phyloP scores from a whole-genome alignment of 83 land plant species.

The Thuja plicata region DNA sequence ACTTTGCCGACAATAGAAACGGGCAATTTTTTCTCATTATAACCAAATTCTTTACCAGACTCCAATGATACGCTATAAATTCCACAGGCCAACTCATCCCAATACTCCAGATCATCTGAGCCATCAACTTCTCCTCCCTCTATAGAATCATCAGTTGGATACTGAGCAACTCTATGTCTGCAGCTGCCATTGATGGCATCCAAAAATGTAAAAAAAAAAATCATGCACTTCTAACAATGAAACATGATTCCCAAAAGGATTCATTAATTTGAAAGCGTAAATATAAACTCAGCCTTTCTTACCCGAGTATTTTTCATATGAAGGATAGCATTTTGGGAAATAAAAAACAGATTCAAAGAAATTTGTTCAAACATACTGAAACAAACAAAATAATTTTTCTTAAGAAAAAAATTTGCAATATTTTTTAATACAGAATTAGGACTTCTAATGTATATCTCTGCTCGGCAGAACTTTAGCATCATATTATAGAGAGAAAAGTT shows the following conservation, averaged over 20 bases:
- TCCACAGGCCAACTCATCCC: conserved; percentile 96
- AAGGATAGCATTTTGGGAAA: not conserved
- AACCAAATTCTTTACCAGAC: conserved; percentile 1
- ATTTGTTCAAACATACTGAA: not conserved
- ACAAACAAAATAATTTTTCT: not conserved
- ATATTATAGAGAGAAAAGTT: not conserved
- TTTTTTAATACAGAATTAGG: not conserved
- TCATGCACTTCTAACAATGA: not conserved
- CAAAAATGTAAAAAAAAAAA: not conserved
- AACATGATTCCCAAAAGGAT: not conserved
- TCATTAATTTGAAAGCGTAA: not conserved
- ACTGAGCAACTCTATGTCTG: not conserved
- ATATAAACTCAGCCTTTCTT: not conserved
- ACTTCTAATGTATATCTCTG: not conserved
- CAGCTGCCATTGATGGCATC: conserved; percentile 7
- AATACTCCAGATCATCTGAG: conserved; percentile 34
- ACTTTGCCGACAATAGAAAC: conserved; percentile 32
- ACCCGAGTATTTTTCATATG: not conserved
- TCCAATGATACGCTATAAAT: conserved; percentile 55
- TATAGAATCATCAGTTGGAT: not conserved
- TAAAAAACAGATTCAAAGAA: not conserved
- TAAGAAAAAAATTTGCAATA: not conserved
- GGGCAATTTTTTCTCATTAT: not conserved
- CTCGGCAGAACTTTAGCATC: not conserved
- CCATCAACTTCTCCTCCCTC: not conserved